Percentiles rank a stretch among this genome's conserved stretches.
These are phyloP conservation scores for Sarocladiaceae sp. DNA, from an alignment of 2,329 filamentous ascomycete genomes.

Conservation along the genomic window DNA sequence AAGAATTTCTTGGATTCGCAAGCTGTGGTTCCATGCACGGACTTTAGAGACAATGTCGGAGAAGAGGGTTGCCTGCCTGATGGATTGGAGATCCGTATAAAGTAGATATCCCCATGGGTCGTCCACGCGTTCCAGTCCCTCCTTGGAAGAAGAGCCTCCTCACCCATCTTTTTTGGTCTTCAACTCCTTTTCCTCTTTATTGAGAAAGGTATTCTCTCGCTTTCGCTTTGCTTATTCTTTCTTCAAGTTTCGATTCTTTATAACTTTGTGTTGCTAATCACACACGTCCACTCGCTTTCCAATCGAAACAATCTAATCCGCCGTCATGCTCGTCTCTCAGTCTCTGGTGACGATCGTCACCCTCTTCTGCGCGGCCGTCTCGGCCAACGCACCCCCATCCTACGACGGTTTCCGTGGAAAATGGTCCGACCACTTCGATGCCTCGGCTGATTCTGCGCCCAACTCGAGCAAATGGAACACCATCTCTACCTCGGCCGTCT, in stretches of 20 bases:
- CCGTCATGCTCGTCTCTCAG: background rate
- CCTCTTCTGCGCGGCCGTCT: constrained; percentile 25
- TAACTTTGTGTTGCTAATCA: background rate
- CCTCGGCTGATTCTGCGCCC: constrained; percentile 28
- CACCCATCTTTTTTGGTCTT: background rate
- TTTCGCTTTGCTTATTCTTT: background rate
- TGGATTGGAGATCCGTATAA: no score
- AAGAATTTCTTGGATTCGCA: no score
- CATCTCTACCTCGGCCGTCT: constrained; percentile 33
- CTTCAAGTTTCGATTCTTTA: background rate
- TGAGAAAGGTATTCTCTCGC: no score
- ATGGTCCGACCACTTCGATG: constrained; percentile 42
- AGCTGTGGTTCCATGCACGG: no score
- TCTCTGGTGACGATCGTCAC: constrained; percentile 16
- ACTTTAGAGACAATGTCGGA: no score
- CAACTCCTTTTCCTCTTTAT: background rate
- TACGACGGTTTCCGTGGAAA: constrained; percentile 34
- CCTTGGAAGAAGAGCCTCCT: background rate
- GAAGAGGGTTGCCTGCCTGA: background rate
- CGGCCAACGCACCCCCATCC: constrained; percentile 31
- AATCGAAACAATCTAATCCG: background rate
- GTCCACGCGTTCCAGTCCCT: no score
- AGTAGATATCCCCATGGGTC: background rate
- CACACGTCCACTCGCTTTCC: background rate
- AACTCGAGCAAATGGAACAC: constrained; percentile 36